Evolutionary conservation across 768 basidiomycete genomes (phyloP).

Genomic region (Lyophyllum decastes): DNA sequence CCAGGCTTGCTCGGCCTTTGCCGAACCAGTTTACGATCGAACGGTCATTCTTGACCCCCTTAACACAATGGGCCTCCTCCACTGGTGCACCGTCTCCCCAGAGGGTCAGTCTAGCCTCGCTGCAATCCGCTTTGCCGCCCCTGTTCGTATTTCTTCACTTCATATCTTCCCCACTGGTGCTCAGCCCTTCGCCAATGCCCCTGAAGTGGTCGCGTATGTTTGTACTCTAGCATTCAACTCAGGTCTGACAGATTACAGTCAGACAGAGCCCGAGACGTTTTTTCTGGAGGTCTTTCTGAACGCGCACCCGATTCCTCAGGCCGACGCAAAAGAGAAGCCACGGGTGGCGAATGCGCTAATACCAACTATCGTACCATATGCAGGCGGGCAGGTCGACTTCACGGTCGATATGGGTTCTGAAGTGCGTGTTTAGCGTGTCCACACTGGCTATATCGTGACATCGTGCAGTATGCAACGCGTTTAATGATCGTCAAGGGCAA

Average conservation of each 20-base stretch:
- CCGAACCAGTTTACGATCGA: conserved; percentile 18
- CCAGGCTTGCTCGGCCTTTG: conserved; percentile 22
- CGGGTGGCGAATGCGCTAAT: conserved; percentile 72
- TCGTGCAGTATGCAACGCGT: conserved; percentile 64
- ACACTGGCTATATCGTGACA: background rate
- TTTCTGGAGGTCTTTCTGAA: conserved; percentile 78
- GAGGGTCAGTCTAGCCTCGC: conserved; percentile 58
- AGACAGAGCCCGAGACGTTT: conserved; percentile 74
- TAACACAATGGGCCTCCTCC: conserved; percentile 52
- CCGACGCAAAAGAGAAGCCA: conserved; percentile 56
- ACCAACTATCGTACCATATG: conserved; percentile 70
- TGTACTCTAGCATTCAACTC: background rate
- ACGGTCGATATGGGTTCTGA: conserved; percentile 69
- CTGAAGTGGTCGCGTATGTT: conserved; percentile 64
- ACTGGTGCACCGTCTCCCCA: conserved; percentile 68
- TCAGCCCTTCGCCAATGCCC: conserved; percentile 59
- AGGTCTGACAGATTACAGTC: conserved; percentile 34
- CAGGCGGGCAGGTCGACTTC: conserved; percentile 69
- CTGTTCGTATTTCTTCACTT: conserved; percentile 68
- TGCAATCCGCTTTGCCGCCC: conserved; percentile 69
- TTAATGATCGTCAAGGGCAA: conserved; percentile 81
- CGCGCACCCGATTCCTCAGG: conserved; percentile 50
- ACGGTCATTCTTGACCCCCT: background rate
- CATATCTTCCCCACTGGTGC: conserved; percentile 69
- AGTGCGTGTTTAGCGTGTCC: conserved; percentile 36